Conservation (phyloP, 1,284 basidiomycete species). For the Trichosporon asahii region DNA sequence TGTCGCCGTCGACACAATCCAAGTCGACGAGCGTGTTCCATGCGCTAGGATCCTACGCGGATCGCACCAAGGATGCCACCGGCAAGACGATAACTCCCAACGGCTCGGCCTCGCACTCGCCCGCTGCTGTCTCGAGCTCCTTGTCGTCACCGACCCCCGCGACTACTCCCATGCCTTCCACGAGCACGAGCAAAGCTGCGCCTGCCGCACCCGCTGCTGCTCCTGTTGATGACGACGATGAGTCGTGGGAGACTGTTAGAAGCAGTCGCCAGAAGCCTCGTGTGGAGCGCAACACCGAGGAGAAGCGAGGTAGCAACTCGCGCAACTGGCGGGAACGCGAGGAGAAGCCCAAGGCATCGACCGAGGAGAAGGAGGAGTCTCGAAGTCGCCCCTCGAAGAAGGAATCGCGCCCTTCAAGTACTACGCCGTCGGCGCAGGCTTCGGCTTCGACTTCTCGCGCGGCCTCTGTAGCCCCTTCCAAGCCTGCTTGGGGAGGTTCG, state of each 20-base stretch:
- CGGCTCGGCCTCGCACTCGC: constrained; percentile 10
- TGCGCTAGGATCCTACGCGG: constrained; percentile 48
- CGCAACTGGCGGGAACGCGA: constrained; percentile 28
- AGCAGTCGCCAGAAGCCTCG: constrained; percentile 20
- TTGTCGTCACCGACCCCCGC: constrained; percentile 13
- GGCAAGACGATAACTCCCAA: constrained; percentile 9
- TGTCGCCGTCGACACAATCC: constrained; percentile 19
- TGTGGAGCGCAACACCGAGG: constrained; percentile 21
- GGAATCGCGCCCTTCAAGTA: constrained; percentile 12
- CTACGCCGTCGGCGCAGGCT: constrained; percentile 7
- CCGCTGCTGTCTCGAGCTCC: constrained; percentile 10
- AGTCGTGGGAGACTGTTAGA: constrained; percentile 21
- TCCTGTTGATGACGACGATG: constrained; percentile 14
- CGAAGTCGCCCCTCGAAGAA: constrained; percentile 17
- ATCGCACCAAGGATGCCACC: constrained; percentile 37
- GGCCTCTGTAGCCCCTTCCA: constrained; percentile 16
- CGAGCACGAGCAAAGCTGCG: not conserved
- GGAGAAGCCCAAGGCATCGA: constrained; percentile 16
- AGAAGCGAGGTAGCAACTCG: constrained; percentile 39
- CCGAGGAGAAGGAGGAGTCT: constrained; percentile 16
- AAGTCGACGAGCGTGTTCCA: constrained; percentile 43
- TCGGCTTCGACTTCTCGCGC: constrained; percentile 11
- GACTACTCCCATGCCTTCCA: constrained; percentile 10
- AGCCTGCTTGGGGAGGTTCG: constrained; percentile 34
- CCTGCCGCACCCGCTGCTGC: constrained; percentile 11